Base-by-base conservation (phyloP, 768 basidiomycete genomes). In the Russula ochroleuca region DNA sequence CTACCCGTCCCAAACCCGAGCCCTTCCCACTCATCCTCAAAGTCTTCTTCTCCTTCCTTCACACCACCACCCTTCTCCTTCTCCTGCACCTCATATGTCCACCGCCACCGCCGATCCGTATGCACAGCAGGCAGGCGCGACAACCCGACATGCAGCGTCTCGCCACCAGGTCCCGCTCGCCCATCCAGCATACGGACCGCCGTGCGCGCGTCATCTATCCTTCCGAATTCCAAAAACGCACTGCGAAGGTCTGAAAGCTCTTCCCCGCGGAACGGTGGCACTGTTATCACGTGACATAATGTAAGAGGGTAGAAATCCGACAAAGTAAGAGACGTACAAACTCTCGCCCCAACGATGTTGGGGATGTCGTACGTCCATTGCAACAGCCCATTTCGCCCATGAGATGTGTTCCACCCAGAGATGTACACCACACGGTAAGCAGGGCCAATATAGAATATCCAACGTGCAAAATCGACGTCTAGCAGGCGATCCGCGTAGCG, bases 391-490 rank as follows among this genome's bases (percentile, higher is more conserved):
- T 15, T 6, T 21, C 48, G 58, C 17, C 28, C 23, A 37, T 28
- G 9, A 47, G 58, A 54, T 6, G 53, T 13, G 9, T 40, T 33
- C 59, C 63, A 64, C 25, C 63, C 58, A 2, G 41, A 49, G 53
- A 64, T 56, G 23, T 64, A 28, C n/a, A 56, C 63, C 31, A 50
- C 23, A 19, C 53, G 58, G 15, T 64, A 61, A 3, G 8, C 1
- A 10, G 40, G 25, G 2, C 59, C 48, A 23, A 55, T 21, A 25
- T 51, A 23, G 33, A 51, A 51, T 7, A 21, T 1, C 65, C 62
- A 63, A 14, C 15, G 51, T 2, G 65, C 62, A 55, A 59, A 65
- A 38, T 65, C 62, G 19, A 59, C 17, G 7, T 53, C 33, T 4
- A 63, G 53, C 31, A 66, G 48, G 7, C 63, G 65, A 3, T 43